Percentiles rank a stretch among this genome's conserved stretches.
Evolutionary conservation across 371 early-diverging fungal genomes (phyloP).

Genomic region (Lichtheimia ramosa): DNA sequence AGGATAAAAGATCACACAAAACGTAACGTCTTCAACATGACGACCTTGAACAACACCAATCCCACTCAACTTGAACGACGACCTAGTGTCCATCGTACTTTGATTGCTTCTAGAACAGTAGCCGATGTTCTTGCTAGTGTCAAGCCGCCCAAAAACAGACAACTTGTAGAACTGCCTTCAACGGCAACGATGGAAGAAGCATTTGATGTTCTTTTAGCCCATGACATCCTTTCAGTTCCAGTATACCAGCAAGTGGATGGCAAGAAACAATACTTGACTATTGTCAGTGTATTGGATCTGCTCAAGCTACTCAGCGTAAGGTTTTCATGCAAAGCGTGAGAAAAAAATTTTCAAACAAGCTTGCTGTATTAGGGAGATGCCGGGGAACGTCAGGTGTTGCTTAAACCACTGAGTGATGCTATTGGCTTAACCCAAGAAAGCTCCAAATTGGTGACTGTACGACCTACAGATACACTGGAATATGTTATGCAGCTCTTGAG

Average conservation of each 20-base stretch:
- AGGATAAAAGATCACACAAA: too few relatives aligned
- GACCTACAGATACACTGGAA: conserved; percentile 32
- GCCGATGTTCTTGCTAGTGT: conserved; percentile 43
- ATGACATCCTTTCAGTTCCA: conserved; percentile 62
- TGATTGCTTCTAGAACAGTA: conserved; percentile 47
- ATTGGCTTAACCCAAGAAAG: conserved; percentile 36
- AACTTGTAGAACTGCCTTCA: conserved; percentile 54
- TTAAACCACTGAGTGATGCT: conserved; percentile 39
- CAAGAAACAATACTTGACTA: conserved; percentile 50
- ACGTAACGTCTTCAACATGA: conserved; percentile 18
- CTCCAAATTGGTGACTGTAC: conserved; percentile 40
- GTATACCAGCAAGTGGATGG: conserved; percentile 46
- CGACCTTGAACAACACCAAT: conserved; percentile 8
- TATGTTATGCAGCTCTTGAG: conserved; percentile 46
- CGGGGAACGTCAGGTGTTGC: conserved; percentile 10
- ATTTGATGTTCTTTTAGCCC: conserved; percentile 52
- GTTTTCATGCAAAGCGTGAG: conserved; percentile 21
- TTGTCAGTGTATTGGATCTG: conserved; percentile 59
- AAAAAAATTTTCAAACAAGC: conserved; percentile 10
- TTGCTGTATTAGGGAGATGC: not conserved
- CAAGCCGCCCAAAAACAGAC: conserved; percentile 30
- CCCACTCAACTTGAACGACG: conserved; percentile 4
- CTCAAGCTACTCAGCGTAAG: conserved; percentile 37
- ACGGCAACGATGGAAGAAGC: conserved; percentile 59
- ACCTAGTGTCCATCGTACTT: conserved; percentile 20